Evolutionary conservation across 2,329 filamentous ascomycete species (phyloP), one percentile per base, ranked within the genome.

Genomic region (Beauveria medogensis): DNA sequence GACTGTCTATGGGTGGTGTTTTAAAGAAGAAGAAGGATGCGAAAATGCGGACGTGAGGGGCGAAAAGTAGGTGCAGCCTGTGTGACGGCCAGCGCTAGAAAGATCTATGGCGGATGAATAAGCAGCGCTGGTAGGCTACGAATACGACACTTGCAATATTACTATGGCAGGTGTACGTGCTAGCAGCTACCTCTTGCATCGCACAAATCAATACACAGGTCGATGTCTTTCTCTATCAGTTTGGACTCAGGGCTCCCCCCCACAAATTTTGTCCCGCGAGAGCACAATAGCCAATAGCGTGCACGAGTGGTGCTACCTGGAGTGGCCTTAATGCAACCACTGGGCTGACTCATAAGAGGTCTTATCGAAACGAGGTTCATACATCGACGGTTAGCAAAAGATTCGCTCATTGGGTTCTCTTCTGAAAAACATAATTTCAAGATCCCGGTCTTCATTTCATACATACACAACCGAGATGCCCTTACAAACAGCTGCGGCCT

Each of bases 1-100:
- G 69, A 65, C 64, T 68, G 66, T 66, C 57, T 55, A 60, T 63
- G 63, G 59, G 65, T 62, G 67, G 62, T 69, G 70, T 68, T 67
- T 64, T 63, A 63, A 65, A 61, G 62, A 62, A 60, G 63, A 65
- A 59, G 52, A 59, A 62, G 54, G 60, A 60, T 57, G 59, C 64
- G 63, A 63, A 28, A 60, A 60, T 63, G 63, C 60, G 64, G 50
- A 59, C 57, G 41, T 37, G 57, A 55, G 40, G 55, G 56, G 63
- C 40, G 61, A 55, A 40, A 47, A 51, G 44, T 59, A 62, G 64
- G 68, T 63, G 22, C 59, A 64, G 59, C 37, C 22, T 56, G 34
- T 43, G 52, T 22, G 22, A 44, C 37, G 9, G 14, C 43, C 16
- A 5, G n/a, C 40, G 40, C 48, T 46, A 37, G 56, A 52, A 59